These are phyloP conservation scores for Hypoxylon sp. DNA, from an alignment of 2,329 filamentous ascomycete genomes.

Conservation along the genomic window DNA sequence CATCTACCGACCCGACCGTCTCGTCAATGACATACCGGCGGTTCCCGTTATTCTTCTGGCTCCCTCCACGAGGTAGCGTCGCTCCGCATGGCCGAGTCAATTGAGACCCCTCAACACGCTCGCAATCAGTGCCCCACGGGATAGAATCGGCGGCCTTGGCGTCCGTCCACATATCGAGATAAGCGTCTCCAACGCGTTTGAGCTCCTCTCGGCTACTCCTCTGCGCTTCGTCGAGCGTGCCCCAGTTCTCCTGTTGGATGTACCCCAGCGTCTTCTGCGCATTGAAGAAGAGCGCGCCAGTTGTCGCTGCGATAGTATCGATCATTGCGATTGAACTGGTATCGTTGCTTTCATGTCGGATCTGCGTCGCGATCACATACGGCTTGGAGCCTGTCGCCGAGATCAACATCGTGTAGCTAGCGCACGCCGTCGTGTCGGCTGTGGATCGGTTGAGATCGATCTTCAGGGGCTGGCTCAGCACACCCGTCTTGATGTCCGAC, in stretches of 20 bases:
- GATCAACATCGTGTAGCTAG: conserved; percentile 57
- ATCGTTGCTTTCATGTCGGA: conserved; percentile 52
- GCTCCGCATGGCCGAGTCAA: conserved; percentile 54
- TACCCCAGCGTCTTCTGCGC: conserved; percentile 54
- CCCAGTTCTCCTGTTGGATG: conserved; percentile 55
- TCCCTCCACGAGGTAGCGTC: conserved; percentile 53
- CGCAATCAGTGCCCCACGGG: conserved; percentile 56
- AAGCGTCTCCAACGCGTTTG: conserved; percentile 55
- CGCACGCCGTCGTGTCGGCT: conserved; percentile 49
- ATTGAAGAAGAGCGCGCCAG: conserved; percentile 57
- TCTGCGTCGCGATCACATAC: conserved; percentile 56
- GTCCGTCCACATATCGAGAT: conserved; percentile 59
- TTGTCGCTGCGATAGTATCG: conserved; percentile 57
- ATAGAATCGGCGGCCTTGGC: conserved; percentile 54
- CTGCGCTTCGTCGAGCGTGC: conserved; percentile 46
- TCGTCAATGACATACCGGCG: conserved; percentile 58
- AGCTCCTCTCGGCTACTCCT: conserved; percentile 53
- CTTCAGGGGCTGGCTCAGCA: conserved; percentile 47
- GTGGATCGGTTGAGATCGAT: conserved; percentile 51
- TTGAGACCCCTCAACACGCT: conserved; percentile 56
- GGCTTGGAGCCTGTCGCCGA: conserved; percentile 52
- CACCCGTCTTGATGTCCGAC: conserved; percentile 46
- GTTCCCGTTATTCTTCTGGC: conserved; percentile 52
- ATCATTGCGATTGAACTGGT: conserved; percentile 51
- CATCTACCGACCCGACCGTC: conserved; percentile 55